Evolutionary conservation across 768 basidiomycete genomes (phyloP).

Genomic region (Coprinopsis sp.): DNA sequence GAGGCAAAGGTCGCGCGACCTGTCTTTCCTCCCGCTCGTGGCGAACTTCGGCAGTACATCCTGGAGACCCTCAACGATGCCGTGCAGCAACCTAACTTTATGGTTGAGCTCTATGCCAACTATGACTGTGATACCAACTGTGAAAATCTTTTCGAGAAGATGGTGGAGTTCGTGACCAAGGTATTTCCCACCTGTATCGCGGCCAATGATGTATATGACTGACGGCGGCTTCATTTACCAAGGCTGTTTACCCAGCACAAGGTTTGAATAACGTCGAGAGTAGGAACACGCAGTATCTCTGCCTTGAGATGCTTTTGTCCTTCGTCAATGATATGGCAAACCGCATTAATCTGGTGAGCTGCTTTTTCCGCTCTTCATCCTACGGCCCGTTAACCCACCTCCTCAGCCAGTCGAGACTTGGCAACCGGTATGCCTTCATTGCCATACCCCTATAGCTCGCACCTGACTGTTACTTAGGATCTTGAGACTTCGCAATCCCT

Average conservation of each 20-base stretch:
- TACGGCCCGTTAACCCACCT: constrained; percentile 9
- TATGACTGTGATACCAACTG: constrained; percentile 97
- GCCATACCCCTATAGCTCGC: background rate
- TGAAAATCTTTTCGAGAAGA: constrained; percentile 90
- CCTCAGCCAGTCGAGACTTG: constrained; percentile 47
- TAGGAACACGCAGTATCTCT: constrained; percentile 79
- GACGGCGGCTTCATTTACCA: constrained; percentile 5
- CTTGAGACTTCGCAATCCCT: constrained; percentile 55
- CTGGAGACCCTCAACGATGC: constrained; percentile 83
- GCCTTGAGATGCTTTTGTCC: constrained; percentile 79
- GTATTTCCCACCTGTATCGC: constrained; percentile 32
- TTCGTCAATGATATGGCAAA: constrained; percentile 87
- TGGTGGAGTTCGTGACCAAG: constrained; percentile 85
- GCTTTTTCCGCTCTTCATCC: constrained; percentile 7
- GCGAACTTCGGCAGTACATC: constrained; percentile 85
- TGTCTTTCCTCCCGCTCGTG: constrained; percentile 70
- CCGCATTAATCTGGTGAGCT: constrained; percentile 43
- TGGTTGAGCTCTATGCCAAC: constrained; percentile 93
- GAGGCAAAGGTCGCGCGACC: constrained; percentile 40
- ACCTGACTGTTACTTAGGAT: constrained; percentile 34
- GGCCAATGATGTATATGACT: constrained; percentile 1
- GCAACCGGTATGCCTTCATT: constrained; percentile 50
- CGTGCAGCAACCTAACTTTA: constrained; percentile 80
- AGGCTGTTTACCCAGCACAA: constrained; percentile 80
- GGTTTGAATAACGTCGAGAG: constrained; percentile 53